Base-by-base conservation (phyloP, 768 basidiomycete species). In the Hygrophorus russula region DNA sequence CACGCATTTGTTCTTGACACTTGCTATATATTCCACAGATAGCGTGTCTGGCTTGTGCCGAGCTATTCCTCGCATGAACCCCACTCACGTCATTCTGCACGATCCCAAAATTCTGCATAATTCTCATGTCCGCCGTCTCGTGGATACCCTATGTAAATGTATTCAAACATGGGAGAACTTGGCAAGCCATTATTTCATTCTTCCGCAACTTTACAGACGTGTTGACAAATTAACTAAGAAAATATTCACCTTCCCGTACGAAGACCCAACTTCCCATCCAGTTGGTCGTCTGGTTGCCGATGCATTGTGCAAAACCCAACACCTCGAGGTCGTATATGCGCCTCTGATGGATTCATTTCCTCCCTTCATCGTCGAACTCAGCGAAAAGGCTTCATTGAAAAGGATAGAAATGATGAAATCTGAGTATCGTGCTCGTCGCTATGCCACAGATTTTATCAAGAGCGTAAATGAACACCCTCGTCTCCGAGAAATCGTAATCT, bases 1-100 rank as follows among this genome's bases (percentile, higher is more conserved):
- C 9, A 49, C 45, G 13, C 18, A 48, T 39, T 20, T 51, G 20
- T 48, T 42, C 31, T 30, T 51, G n/a, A 45, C 44, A 7, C 24
- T 51, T 8, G 13, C 36, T 10, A 39, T 51, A 14, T 34, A 24
- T 19, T 44, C 42, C 2, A 8, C 12, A 1, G 50, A 51, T n/a
- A 46, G 31, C 38, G 45, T 46, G 29, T 15, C 35, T 7, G 47
- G 44, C 15, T 36, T 49, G 12, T 48, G 43, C 33, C 33, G 24
- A n/a, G 43, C 39, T 27, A 42, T 51, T 31, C 20, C 32, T 3
- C 24, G 28, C n/a, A 42, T 51, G 37, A 41, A 49, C 13, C 50
- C 47, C 6, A 34, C 33, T 24, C 34, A 15, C 17, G 20, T 43
- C 14, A 43, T 34, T 27, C 42, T 41, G 5, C 13, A n/a, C 6